Base-by-base conservation (phyloP, 208 protist species). In the Novymonas esmeraldas region DNA sequence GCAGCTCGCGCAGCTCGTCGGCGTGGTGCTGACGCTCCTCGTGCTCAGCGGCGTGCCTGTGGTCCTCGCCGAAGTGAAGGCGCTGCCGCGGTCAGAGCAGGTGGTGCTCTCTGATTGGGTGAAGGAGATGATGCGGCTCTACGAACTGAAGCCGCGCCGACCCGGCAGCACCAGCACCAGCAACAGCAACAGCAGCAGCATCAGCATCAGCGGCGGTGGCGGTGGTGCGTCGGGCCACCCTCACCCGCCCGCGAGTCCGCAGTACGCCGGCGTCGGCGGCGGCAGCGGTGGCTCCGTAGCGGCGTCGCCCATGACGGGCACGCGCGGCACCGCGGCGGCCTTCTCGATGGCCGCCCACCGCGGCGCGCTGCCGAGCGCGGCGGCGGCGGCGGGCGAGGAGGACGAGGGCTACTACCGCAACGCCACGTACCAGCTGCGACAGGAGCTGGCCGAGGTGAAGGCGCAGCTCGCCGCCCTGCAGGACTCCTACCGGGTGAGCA, bases 91-190 rank as follows among this genome's bases (percentile, higher is more conserved):
- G 33, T 60, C 76, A 36, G 78, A 85, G 16, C 84, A 94, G 70
- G 51, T 85, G 44, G 52, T 70, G 61, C 70, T 94, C 14, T 90
- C 82, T 6, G 78, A 86, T n/a, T 60, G 72, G 54, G 83, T 82
- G 20, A 82, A 84, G 41, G 39, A 70, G 20, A 70, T 75, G 29
- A 83, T 93, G 44, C 57, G 69, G 14, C 31, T 39, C 48, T 73
- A 89, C 50, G 55, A 68, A 29, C 29, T 91, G 20, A 76, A 78
- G 60, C 79, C 85, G 13, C 76, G 72, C 39, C 64, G 50, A 16
- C 64, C 62, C 36, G 48, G 33, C 1, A 34, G 29, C 1, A 6
- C 42, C 28, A n/a, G n/a, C n/a, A n/a, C n/a, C 64, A 28, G 36
- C 2, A 46, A 16, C 10, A 11, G 26, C 6, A 16, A 14, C 3